phyloP scores from a whole-genome alignment of 202 grass and related monocot genomes.

The Carex sylvatica region DNA sequence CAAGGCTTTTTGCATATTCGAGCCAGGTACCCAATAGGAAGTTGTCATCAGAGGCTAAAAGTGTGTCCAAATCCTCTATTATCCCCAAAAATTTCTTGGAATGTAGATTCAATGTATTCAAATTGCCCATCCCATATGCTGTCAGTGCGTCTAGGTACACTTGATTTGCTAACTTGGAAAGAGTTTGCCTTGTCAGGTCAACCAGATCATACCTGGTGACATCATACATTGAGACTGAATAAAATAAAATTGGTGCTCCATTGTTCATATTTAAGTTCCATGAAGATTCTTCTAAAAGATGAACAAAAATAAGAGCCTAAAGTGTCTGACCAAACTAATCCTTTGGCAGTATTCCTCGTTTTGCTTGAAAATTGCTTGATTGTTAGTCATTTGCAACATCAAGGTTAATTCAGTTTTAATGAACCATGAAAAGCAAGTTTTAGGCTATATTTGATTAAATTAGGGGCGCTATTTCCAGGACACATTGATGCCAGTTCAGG shows the following conservation, averaged over 20 bases:
- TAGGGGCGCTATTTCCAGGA: not conserved
- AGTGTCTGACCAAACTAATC: not conserved
- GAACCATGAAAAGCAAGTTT: not conserved
- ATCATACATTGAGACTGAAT: slow-evolving; percentile 14
- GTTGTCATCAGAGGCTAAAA: slow-evolving; percentile 79
- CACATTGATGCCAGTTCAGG: slow-evolving; percentile 1
- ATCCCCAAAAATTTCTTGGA: slow-evolving; percentile 70
- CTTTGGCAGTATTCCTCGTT: not conserved
- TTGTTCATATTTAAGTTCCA: not conserved
- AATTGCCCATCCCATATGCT: slow-evolving; percentile 59
- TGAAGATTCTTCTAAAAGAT: not conserved
- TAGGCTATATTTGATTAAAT: not conserved
- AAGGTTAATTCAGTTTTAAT: not conserved
- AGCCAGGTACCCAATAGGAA: slow-evolving; percentile 90
- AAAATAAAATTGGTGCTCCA: not conserved
- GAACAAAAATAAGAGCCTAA: not conserved
- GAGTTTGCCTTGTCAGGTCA: slow-evolving; percentile 73
- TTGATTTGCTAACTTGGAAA: slow-evolving; percentile 94
- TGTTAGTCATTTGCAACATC: slow-evolving; percentile 1
- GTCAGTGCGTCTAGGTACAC: slow-evolving; percentile 63
- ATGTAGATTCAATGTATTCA: slow-evolving; percentile 37
- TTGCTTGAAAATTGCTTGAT: not conserved
- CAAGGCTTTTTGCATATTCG: slow-evolving; percentile 77
- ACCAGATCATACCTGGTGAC: slow-evolving; percentile 83
- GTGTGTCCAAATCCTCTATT: slow-evolving; percentile 67